Conservation (phyloP, 2,329 filamentous ascomycete species). For the Ramularia endophylla region DNA sequence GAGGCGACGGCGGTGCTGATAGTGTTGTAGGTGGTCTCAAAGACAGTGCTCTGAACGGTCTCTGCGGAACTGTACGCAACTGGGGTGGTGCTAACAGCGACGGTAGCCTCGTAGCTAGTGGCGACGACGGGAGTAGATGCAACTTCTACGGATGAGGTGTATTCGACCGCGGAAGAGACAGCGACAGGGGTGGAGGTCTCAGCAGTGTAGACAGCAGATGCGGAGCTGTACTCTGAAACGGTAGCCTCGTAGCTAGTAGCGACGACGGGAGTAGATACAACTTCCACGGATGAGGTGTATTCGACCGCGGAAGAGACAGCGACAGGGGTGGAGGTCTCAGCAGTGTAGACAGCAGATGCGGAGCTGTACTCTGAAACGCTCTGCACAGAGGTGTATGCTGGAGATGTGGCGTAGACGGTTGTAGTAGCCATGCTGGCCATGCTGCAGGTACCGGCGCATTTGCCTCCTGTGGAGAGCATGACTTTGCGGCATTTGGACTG, state of each 20-base stretch:
- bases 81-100: neutral
- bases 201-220: neutral
- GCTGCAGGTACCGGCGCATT: no score
- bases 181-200: no score
- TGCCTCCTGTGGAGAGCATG: slow-evolving; percentile 37
- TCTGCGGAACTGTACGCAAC: neutral
- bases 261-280: neutral
- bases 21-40: neutral
- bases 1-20: neutral
- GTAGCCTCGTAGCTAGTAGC: slow-evolving; percentile 2
- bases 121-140: neutral
- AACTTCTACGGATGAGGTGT: neutral
- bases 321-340: no score
- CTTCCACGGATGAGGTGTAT: neutral
- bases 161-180: slow-evolving; percentile 1
- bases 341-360: neutral
- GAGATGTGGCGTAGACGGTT: no score
- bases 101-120: slow-evolving; percentile 1
- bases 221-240: neutral
- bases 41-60: no score
- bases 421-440: no score
- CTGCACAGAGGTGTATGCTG: no score
- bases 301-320: no score
- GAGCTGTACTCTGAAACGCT: neutral
- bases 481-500: slow-evolving; percentile 48